phyloP scores from a whole-genome alignment of 2,329 filamentous ascomycete genomes.

The Chaetomium sp. region DNA sequence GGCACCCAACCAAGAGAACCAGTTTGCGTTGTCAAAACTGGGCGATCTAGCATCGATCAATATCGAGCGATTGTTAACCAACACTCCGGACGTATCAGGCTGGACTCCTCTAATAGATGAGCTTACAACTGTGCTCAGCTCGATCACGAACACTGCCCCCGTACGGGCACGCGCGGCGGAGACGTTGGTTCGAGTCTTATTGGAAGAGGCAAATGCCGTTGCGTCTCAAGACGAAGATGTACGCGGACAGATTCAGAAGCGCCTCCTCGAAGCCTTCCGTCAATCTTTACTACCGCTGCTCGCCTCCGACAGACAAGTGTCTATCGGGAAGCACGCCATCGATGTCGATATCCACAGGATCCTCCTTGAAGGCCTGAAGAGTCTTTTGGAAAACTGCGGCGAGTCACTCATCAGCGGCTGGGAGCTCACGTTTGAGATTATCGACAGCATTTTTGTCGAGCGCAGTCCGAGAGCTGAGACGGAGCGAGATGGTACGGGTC shows the following conservation, averaged over 20 bases:
- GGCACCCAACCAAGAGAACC: conserved; percentile 53
- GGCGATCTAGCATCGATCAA: conserved; percentile 69
- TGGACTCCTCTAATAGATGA: conserved; percentile 63
- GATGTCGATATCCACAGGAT: conserved; percentile 77
- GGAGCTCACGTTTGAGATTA: conserved; percentile 78
- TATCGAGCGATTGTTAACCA: conserved; percentile 64
- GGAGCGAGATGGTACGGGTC: conserved; percentile 26
- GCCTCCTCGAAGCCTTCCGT: conserved; percentile 61
- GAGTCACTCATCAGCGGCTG: conserved; percentile 78
- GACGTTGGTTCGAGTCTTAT: conserved; percentile 51
- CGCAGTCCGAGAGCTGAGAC: conserved; percentile 31
- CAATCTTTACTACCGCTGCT: conserved; percentile 56
- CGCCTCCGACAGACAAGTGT: conserved; percentile 43
- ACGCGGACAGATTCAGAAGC: conserved; percentile 60
- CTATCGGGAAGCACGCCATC: conserved; percentile 53
- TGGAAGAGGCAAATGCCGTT: conserved; percentile 53
- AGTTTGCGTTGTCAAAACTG: conserved; percentile 66
- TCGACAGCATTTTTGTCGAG: conserved; percentile 69
- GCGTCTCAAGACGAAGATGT: conserved; percentile 44
- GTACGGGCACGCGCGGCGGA: conserved; percentile 58
- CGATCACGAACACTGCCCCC: conserved; percentile 40
- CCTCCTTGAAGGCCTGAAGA: conserved; percentile 72
- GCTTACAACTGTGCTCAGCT: conserved; percentile 46
- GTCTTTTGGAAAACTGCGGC: conserved; percentile 79
- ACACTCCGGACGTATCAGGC: conserved; percentile 61